These are phyloP conservation scores for Septoria petroselini DNA, from an alignment of 2,329 filamentous ascomycete genomes.

Conservation along the genomic window DNA sequence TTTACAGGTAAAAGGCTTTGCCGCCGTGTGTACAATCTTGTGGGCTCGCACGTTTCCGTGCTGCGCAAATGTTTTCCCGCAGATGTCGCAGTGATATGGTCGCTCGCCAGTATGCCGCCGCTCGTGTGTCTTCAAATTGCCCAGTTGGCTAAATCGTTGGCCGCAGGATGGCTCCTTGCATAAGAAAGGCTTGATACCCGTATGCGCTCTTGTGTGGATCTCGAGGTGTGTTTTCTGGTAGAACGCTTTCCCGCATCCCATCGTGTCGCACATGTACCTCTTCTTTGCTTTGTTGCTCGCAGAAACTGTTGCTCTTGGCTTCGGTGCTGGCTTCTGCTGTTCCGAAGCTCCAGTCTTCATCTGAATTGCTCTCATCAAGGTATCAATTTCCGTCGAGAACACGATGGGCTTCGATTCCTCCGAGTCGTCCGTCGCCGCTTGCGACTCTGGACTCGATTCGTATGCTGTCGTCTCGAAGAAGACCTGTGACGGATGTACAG, in stretches of 20 bases:
- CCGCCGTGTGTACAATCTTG: conserved; percentile 71
- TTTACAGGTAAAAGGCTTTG: conserved; percentile 76
- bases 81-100: conserved; percentile 75
- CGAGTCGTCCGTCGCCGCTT: conserved; percentile 47
- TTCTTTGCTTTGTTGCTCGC: conserved; percentile 49
- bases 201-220: conserved; percentile 84
- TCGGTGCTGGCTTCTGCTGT: conserved; percentile 13
- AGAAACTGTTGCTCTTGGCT: conserved; percentile 2
- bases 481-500: conserved; percentile 42
- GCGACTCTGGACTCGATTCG: conserved; percentile 35
- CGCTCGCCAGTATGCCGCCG: conserved; percentile 83
- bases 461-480: conserved; percentile 39
- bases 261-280: conserved; percentile 69
- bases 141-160: conserved; percentile 80
- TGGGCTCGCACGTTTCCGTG: conserved; percentile 82
- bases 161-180: conserved; percentile 72
- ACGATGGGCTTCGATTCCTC: conserved; percentile 46
- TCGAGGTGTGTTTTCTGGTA: conserved; percentile 89
- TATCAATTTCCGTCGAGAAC: conserved; percentile 81
- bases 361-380: conserved; percentile 85
- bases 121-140: conserved; percentile 90
- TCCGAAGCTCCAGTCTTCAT: conserved; percentile 51
- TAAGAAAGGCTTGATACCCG: conserved; percentile 85
- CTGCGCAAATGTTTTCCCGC: conserved; percentile 79
- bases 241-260: conserved; percentile 77